Base-by-base conservation (phyloP, 1,139 yeast species). In the Lodderomyces parapsilosis region DNA sequence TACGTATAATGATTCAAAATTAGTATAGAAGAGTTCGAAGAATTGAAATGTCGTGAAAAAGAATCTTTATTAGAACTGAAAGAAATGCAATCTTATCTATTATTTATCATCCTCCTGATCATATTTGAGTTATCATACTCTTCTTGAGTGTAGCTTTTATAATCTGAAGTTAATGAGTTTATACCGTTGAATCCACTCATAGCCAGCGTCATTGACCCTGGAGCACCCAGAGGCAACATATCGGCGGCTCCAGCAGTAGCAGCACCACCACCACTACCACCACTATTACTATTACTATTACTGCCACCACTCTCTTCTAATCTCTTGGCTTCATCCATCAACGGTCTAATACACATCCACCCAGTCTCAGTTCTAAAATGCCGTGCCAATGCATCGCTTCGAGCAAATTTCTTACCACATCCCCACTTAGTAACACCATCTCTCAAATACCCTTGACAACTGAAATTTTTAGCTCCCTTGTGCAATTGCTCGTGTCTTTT, bases 361-460 rank as follows among this genome's bases (percentile, higher is more conserved):
- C 84, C 84, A 1, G 81, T 72, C 45, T 78, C 83, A 2, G 83
- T 78, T 43, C 81, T 63, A 51, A 78, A 78, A 54, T 79, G 84
- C 48, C 83, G 66, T 6, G 79, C 71, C 41, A 79, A 64, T 0
- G 83, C 84, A 54, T 79, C 84, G 23, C 78, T 71, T 35, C 83
- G 58, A 6, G 83, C 82, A 59, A 79, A 79, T 47, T 68, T 68
- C 60, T 76, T 76, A 23, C 81, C 80, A 58, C 83, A 79, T 1
- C 84, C 84, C 84, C 83, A 79, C 49, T 59, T 64, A 1, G 81
- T 75, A 14, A 54, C 58, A 0, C 81, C 81, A 51, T 78, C 80
- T 44, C 67, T 70, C 47, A 79, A 58, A 36, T 60, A 61, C 4
- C 83, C 83, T 50, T 76, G 79, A 57, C 84, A 79, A 49, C 68